Base-by-base conservation (phyloP, 257 asterid species). In the Plantago ovata region DNA sequence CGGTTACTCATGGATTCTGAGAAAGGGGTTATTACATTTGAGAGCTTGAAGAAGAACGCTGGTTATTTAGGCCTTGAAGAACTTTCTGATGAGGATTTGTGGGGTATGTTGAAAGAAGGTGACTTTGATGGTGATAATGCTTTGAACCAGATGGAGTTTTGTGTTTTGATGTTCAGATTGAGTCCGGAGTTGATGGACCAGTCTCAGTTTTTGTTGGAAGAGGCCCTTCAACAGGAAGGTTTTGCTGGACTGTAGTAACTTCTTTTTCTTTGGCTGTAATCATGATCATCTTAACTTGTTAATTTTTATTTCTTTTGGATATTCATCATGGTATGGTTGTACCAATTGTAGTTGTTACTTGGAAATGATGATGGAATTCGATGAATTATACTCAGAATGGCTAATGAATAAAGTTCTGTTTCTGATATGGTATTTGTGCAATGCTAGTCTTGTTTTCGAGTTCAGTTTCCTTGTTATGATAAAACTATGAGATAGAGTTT, bases 41-140 rank as follows among this genome's bases (percentile, higher is more conserved):
- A 74, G 62, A 71, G 78, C 13, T 66, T 78, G 15, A 74, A 74
- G 42, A 71, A 65, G 67, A 78, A 78, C 43, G 57, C 84, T 11
- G 63, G 72, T 43, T 23, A 74, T 0, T 58, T 74, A 59, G 84
- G 84, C 11, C 73, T 78, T 21, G 68, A 74, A 16, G 80, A 41
- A 1, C 22, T 78, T 52, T 74, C 76, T 3, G 78, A 74, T 54
- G 80, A 68, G 38, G 80, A 78, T 68, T 79, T 74, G 44, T 22
- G 0, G 3, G 10, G 66, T 9, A 78, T 78, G 84, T 50, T 74
- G 1, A 68, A 64, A 46, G 84, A 77, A 61, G 84, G 86, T 2
- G 87, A 80, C 21, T 71, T 80, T 51, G 87, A 80, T 54, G 87
- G 87, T 42, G 87, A 80, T 61, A 84, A 81, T 12, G 84, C 87